Conservation (phyloP, 1,139 yeast species). For the Saccharomyces hybrid region DNA sequence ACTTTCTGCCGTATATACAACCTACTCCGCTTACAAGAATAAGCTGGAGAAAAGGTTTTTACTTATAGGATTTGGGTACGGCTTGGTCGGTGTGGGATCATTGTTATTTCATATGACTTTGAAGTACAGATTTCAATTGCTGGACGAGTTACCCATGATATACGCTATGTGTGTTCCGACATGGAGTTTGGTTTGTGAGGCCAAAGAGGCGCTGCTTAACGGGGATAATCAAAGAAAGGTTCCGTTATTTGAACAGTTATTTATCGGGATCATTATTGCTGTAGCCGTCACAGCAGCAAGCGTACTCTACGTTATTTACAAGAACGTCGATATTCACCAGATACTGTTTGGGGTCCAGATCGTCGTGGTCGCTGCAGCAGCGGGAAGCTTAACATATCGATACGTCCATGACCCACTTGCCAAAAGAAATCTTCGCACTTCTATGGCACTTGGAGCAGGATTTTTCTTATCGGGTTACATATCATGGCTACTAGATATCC, state of each 20-base stretch:
- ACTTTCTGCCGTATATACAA: constrained; percentile 57
- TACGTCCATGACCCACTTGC: constrained; percentile 46
- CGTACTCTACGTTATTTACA: constrained; percentile 53
- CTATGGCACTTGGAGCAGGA: constrained; percentile 50
- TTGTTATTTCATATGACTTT: constrained; percentile 95
- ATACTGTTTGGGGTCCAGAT: constrained; percentile 52
- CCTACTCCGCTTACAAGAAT: constrained; percentile 51
- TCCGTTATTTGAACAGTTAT: constrained; percentile 12
- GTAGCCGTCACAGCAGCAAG: constrained; percentile 50
- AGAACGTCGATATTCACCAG: constrained; percentile 85
- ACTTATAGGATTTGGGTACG: constrained; percentile 67
- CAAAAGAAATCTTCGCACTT: constrained; percentile 41
- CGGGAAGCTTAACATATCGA: constrained; percentile 40
- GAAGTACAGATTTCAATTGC: constrained; percentile 72
- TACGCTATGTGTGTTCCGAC: constrained; percentile 92
- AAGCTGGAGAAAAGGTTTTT: constrained; percentile 61
- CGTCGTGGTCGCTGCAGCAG: constrained; percentile 48
- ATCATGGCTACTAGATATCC: constrained; percentile 72
- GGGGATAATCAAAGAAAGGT: constrained; percentile 36
- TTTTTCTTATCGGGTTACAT: constrained; percentile 64
- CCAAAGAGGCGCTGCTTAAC: constrained; percentile 14
- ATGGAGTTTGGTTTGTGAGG: constrained; percentile 75
- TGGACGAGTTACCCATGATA: constrained; percentile 94
- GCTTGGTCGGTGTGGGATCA: constrained; percentile 83
- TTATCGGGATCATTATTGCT: constrained; percentile 35